Base-by-base conservation (phyloP, 306 rosid species). In the Hippophae gyantsensis region DNA sequence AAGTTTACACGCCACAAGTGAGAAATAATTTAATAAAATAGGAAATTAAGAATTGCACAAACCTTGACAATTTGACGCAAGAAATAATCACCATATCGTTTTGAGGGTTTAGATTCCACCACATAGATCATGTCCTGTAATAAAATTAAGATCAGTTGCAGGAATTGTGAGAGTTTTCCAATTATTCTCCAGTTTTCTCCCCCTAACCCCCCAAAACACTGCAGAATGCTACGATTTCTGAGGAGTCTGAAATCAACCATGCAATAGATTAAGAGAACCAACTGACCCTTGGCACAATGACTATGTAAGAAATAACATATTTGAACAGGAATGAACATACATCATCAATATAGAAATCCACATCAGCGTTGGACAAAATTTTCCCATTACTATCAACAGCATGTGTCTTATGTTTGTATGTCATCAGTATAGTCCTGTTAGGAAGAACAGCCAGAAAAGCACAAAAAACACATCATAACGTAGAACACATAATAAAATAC, bases 321-420 rank as follows among this genome's bases (percentile, higher is more conserved):
- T 12, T 12, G 23, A 68, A 51, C 55, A 64, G 46, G 55, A 70
- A 43, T 2, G 66, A 53, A 62, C 88, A 53, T 80, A 88, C 99
- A 72, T 93, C 90, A 14, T 88, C 88, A 67, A 93, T 79, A 69
- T 76, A 86, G 84, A 93, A 88, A 78, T 86, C 94, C 71, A 88
- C 56, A 64, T 88, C 97, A 26, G 99, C 97, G 75, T 88, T 93
- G 64, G 95, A 93, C 50, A 62, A 64, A 27, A 86, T 61, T 82
- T 88, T 85, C 60, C 89, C 85, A 66, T 76, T 82, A 54, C 81
- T 61, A 64, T 76, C 95, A 74, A 93, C 97, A 23, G 97, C 79
- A 74, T 93, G 99, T 13, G 93, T 85, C 80, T 92, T 92, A 48
- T 92, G 99, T 81, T 92, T 92, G 85, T 86, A 92, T 42, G 97